Conservation (phyloP, 768 basidiomycete species). For the Sporobolomyces roseus region DNA sequence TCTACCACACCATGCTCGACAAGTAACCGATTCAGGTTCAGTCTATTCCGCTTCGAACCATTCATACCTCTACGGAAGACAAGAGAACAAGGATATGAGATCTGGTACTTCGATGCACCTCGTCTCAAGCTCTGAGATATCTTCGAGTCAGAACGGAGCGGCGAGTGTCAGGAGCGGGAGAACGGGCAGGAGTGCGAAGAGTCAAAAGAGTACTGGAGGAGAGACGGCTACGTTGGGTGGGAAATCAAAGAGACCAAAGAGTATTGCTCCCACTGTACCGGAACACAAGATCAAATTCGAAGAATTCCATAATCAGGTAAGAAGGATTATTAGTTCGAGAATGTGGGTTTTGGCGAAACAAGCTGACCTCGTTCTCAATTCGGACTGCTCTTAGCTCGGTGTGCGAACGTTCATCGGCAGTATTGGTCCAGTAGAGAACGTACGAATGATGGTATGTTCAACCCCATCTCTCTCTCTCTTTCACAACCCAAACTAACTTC, state of each 20-base stretch:
- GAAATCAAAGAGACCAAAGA: constrained; percentile 29
- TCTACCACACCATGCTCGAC: constrained; percentile 15
- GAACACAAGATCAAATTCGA: constrained; percentile 46
- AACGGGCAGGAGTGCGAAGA: constrained; percentile 35
- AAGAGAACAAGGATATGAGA: constrained; percentile 25
- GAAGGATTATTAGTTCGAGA: constrained; percentile 1
- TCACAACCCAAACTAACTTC: background rate
- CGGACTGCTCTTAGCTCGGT: constrained; percentile 55
- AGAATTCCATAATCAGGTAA: constrained; percentile 45
- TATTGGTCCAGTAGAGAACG: constrained; percentile 76
- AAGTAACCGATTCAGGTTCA: constrained; percentile 40
- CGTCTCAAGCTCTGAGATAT: constrained; percentile 33
- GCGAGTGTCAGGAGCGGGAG: constrained; percentile 43
- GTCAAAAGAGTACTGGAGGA: constrained; percentile 13
- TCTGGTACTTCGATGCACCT: constrained; percentile 42
- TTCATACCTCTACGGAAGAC: constrained; percentile 38
- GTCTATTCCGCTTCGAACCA: constrained; percentile 34
- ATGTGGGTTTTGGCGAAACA: too few relatives aligned
- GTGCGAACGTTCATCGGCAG: constrained; percentile 86
- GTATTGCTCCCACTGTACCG: constrained; percentile 27
- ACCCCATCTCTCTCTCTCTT: background rate
- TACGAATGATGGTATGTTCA: constrained; percentile 58
- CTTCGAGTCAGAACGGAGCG: background rate
- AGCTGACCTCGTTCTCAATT: background rate
- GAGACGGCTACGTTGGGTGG: constrained; percentile 2